Evolutionary conservation across 345 rosid genomes (phyloP).

Genomic region (Acer negundo): DNA sequence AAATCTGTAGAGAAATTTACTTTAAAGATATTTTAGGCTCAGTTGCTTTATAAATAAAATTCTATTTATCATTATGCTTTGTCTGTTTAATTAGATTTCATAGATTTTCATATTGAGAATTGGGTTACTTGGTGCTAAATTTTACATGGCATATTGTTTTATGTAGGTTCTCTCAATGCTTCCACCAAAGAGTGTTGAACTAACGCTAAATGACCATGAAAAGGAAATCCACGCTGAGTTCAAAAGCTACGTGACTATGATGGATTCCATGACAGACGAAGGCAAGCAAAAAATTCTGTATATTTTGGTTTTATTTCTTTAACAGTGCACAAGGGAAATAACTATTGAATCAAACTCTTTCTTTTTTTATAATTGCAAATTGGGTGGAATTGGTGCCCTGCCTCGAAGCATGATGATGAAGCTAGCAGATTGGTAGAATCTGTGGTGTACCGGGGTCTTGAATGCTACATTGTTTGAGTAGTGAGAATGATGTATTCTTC

Average conservation of each 20-base stretch:
- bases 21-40: not conserved
- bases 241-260: slow-evolving; percentile 91
- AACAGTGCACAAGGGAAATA: not conserved
- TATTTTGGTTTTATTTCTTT: not conserved
- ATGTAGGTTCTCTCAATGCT: slow-evolving; percentile 83
- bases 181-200: slow-evolving; percentile 52
- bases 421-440: slow-evolving; percentile 90
- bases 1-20: not conserved
- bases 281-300: slow-evolving; percentile 32
- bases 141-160: not conserved
- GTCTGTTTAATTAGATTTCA: not conserved
- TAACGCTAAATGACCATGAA: slow-evolving; percentile 93
- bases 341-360: not conserved
- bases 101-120: not conserved
- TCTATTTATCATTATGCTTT: not conserved
- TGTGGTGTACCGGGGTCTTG: slow-evolving; percentile 76
- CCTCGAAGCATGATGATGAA: slow-evolving; percentile 84
- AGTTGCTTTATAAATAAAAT: not conserved
- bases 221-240: slow-evolving; percentile 92
- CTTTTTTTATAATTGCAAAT: not conserved
- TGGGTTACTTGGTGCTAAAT: not conserved
- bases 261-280: slow-evolving; percentile 96
- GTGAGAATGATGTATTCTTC: too few species aligned
- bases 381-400: slow-evolving; percentile 78
- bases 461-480: slow-evolving; percentile 12